Conservation (phyloP, 2,329 filamentous ascomycete genomes). For the Cryphonectria parasitica region DNA sequence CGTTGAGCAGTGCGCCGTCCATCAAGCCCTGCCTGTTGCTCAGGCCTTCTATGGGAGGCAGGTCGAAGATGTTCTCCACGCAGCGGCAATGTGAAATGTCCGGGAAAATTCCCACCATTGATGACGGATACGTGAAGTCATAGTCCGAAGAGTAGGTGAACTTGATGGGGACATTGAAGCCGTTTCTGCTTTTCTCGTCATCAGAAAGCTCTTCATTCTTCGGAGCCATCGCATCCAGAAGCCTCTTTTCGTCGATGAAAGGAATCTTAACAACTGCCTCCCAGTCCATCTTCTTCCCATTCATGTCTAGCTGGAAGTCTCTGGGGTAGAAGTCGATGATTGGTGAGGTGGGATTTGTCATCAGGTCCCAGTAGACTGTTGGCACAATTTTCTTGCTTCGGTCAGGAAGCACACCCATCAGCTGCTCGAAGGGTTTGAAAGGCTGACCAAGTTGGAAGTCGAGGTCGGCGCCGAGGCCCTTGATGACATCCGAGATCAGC, state of each 20-base stretch:
- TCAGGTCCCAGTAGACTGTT: constrained; percentile 81
- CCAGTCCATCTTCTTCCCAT: constrained; percentile 99
- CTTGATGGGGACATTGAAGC: constrained; percentile 89
- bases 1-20: constrained; percentile 80
- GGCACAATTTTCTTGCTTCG: constrained; percentile 97
- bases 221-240: constrained; percentile 83
- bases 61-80: constrained; percentile 93
- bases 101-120: constrained; percentile 86
- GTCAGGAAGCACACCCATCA: constrained; percentile 97
- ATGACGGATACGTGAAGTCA: constrained; percentile 85
- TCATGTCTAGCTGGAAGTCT: constrained; percentile 98
- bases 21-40: constrained; percentile 84
- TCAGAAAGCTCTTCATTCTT: constrained; percentile 78
- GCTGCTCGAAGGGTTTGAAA: constrained; percentile 91
- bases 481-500: constrained; percentile 89
- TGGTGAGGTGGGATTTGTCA: constrained; percentile 87
- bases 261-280: constrained; percentile 99
- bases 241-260: constrained; percentile 90
- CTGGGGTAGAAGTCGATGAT: constrained; percentile 98
- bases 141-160: constrained; percentile 82
- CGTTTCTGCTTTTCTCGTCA: constrained; percentile 81
- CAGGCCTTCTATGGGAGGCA: constrained; percentile 88
- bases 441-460: constrained; percentile 94
- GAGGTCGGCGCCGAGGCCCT: constrained; percentile 83
- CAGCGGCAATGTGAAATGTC: constrained; percentile 87